Percentiles rank a stretch among this genome's conserved stretches.
These are phyloP conservation scores for Carpinus fangiana DNA, from an alignment of 306 rosid species.

Conservation along the genomic window DNA sequence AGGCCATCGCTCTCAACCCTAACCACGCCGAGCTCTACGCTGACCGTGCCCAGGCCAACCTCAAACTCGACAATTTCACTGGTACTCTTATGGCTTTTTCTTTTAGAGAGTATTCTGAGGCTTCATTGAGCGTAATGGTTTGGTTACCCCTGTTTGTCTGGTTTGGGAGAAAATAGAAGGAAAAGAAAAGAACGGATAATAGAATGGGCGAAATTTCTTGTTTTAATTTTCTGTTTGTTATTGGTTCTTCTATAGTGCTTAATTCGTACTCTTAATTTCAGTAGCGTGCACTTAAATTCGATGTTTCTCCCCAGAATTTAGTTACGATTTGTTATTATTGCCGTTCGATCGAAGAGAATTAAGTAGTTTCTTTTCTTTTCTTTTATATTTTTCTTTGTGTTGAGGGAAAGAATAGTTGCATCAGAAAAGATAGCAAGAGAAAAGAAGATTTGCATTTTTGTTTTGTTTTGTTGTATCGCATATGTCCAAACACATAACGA, in stretches of 20 bases:
- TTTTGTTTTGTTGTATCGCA: neutral
- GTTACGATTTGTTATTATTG: neutral
- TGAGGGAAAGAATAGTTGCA: neutral
- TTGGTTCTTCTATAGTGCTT: neutral
- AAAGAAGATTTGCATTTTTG: neutral
- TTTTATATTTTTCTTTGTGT: neutral
- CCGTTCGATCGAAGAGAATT: neutral
- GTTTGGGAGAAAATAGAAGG: neutral
- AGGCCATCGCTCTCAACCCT: slow-evolving; percentile 66
- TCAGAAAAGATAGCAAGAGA: neutral
- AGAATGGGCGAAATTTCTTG: neutral
- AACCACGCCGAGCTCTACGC: slow-evolving; percentile 51
- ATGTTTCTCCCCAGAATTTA: no score
- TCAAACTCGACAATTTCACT: slow-evolving; percentile 63
- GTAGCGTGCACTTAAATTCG: no score
- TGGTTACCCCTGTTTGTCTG: neutral
- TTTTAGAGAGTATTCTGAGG: neutral
- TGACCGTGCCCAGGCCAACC: slow-evolving; percentile 94
- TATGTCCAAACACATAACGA: neutral
- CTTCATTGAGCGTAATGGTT: neutral
- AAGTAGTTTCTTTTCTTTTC: neutral
- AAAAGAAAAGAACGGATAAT: neutral
- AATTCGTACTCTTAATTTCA: neutral
- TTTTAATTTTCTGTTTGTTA: neutral
- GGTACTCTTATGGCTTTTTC: slow-evolving; percentile 36